Base-by-base conservation (phyloP, 257 asterid genomes). In the Ligustrum vulgare region DNA sequence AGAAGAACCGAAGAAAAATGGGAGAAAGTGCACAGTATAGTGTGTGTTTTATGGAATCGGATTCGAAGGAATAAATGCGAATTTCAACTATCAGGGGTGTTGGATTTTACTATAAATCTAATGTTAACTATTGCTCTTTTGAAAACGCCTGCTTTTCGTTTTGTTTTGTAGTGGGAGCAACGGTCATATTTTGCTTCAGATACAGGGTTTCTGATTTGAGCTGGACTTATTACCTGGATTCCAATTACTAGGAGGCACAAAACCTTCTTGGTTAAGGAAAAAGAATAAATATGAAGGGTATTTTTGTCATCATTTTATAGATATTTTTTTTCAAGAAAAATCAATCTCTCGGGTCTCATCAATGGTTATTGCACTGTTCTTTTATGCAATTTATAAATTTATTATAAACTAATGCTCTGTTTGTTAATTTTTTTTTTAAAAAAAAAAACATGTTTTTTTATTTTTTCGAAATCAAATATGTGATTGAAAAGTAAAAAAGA, bases 1-100 rank as follows among this genome's bases (percentile, higher is more conserved):
- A 65, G 20, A 28, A 71, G 62, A 32, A 73, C 54, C 43, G 4
- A 39, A 67, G 62, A 64, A 45, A 64, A 74, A 47, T 31, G 18
- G 35, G 32, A 31, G 45, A 76, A 25, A 3, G 45, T 39, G 13
- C 23, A 18, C 63, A 1, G 16, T 10, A n/a, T 23, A 10, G 36
- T 37, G 51, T 67, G 73, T 41, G 23, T 47, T 34, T 8, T 13
- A 66, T 12, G 65, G 77, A 51, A 79, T 69, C 45, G 49, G 86
- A 76, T 82, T 82, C 79, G 71, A 60, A 43, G 69, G 41, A 70
- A 60, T 79, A 69, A 82, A 69, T 79, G 79, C 45, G 71, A 22
- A 62, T 67, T 75, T 77, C 67, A 60, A 60, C 67, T 60, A 22
- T 60, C 33, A 22, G 15, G 18, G 67, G 33, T 75, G 80, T 15